Evolutionary conservation across 371 early-diverging fungal species (phyloP), one percentile per base, ranked within the genome.

Genomic region (Mucor indicus): DNA sequence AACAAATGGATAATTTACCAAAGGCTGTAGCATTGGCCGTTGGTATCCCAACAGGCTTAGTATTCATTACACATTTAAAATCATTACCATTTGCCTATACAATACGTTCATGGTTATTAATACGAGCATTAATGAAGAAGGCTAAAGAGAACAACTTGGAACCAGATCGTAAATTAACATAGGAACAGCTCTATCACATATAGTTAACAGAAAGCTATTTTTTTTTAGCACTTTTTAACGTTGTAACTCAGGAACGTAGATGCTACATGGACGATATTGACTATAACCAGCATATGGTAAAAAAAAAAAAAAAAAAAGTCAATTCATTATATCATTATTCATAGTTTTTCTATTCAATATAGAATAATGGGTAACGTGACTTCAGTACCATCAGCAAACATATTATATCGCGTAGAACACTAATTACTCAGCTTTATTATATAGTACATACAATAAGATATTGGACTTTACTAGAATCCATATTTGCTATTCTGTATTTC

Each of bases 401-500:
- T 22, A 20, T 27, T 20, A 4, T 12, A 8, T 20, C n/a, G 19
- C n/a, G 17, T 13, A 27, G 25, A 24, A 22, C n/a, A 44, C 12
- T 32, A 9, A 48, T 7, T 5, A 15, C 19, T 50, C 38, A 56
- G 5, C n/a, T n/a, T 35, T 3, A 15, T 10, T 15, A 17, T 17
- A 59, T 39, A 75, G 76, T 20, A 74, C 71, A 17, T 82, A 78
- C 60, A 75, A 78, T 69, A 82, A 79, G 49, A 56, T 71, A 36
- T 59, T 82, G 38, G 83, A 82, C 38, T 80, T 67, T 40, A 68
- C 68, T 15, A 65, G 83, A 25, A 75, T 77, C 37, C 63, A 76
- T 4, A 48, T 75, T 23, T 57, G 74, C 12, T 74, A 71, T 20
- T 50, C 64, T 1, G 43, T 77, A 13, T 63, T 77, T 35, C 70